These are phyloP conservation scores for Cladobotryum mycophilum DNA, from an alignment of 2,329 filamentous ascomycete species.

Conservation along the genomic window DNA sequence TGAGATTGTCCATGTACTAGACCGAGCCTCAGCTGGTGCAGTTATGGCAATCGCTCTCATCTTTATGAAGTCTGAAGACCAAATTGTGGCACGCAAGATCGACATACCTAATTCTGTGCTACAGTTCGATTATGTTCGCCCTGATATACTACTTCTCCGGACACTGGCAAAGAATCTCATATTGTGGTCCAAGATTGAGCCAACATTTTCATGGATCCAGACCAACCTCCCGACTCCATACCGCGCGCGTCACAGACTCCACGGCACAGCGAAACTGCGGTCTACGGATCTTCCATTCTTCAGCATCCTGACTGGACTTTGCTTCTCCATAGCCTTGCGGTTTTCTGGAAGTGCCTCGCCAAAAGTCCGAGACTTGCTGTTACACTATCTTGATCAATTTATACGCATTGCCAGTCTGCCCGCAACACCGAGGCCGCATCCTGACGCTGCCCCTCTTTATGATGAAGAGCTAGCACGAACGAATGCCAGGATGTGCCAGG, in stretches of 20 bases:
- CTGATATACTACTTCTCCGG: constrained; percentile 83
- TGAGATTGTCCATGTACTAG: constrained; percentile 84
- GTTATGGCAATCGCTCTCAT: constrained; percentile 86
- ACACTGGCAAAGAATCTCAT: constrained; percentile 88
- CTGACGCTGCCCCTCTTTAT: constrained; percentile 48
- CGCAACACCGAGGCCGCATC: constrained; percentile 20
- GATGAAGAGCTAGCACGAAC: constrained; percentile 78
- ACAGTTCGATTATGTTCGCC: constrained; percentile 92
- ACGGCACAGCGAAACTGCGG: constrained; percentile 54
- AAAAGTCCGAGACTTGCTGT: constrained; percentile 70
- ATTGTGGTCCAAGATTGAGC: constrained; percentile 79
- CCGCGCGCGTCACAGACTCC: constrained; percentile 54
- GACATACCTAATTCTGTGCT: constrained; percentile 84
- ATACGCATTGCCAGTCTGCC: constrained; percentile 66
- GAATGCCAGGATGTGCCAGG: constrained; percentile 85
- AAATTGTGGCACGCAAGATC: constrained; percentile 80
- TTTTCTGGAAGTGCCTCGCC: constrained; percentile 67
- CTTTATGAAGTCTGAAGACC: constrained; percentile 94
- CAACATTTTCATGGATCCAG: constrained; percentile 68
- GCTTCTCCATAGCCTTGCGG: constrained; percentile 70
- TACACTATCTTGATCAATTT: constrained; percentile 81
- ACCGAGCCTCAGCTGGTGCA: constrained; percentile 88
- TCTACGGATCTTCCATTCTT: constrained; percentile 88
- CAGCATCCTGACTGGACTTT: constrained; percentile 83
- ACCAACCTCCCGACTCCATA: constrained; percentile 67